Base-by-base conservation (phyloP, 257 asterid genomes). In the Datura wrightii region DNA sequence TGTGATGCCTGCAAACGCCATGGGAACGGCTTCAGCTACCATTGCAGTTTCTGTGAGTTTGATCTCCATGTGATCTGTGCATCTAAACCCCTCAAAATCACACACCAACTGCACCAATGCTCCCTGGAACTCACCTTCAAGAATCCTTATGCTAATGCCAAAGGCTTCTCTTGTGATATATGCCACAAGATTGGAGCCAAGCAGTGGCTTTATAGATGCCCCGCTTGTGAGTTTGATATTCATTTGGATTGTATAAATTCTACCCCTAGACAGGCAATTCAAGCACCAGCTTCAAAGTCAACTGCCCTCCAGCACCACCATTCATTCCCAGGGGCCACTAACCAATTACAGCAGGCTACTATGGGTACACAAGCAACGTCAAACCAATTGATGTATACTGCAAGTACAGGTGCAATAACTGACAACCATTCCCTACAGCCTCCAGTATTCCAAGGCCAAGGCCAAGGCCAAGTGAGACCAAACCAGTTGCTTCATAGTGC, bases 121-220 rank as follows among this genome's bases (percentile, higher is more conserved):
- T 86, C 85, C 0, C 93, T 93, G 7, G 84, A 87, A 16, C 90
- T 93, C 10, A 88, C 91, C 4, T 93, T 92, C 87, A 71, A 62
- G 67, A 89, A 66, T 79, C 96, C 94, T 24, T 93, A 90, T 55
- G 44, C 6, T 18, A 59, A 87, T 14, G 56, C 85, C 2, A 76
- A 41, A 2, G 97, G 96, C 6, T 93, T 93, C 56, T 87, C 90
- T 0, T 93, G 97, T 85, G 93, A 93, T 67, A 59, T 91, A 2
- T 93, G 97, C 46, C 36, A 81, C 6, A 84, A 72, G 42, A 82
- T 88, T 41, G 96, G 91, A 83, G 58, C 72, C 18, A 90, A 89
- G 37, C 94, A 92, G 86, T 93, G 97, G 97, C 86, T 91, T 3
- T 93, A 93, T 85, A 90, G 95, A 62, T 93, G 95, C 85, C 67